Percentiles rank a stretch among this genome's conserved stretches.
phyloP scores from a whole-genome alignment of 768 basidiomycete species.

The Hysterangium stoloniferum region DNA sequence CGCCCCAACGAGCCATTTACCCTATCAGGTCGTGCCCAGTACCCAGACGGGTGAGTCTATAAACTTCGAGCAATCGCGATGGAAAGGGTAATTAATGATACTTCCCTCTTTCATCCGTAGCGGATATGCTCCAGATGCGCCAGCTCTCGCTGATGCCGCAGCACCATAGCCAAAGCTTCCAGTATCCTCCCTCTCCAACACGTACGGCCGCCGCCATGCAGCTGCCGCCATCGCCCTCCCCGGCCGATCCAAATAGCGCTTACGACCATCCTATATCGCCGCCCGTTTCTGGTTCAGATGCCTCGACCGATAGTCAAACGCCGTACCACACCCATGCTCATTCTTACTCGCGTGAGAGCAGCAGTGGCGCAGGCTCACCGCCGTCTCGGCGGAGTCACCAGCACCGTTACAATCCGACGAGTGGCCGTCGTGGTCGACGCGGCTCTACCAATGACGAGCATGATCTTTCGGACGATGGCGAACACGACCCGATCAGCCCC shows the following conservation, averaged over 20 bases:
- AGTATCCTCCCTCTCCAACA: slow-evolving; percentile 46
- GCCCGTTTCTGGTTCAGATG: slow-evolving; percentile 84
- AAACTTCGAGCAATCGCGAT: slow-evolving; percentile 33
- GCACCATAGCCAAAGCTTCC: slow-evolving; percentile 48
- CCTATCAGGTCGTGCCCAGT: slow-evolving; percentile 39
- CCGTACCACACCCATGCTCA: slow-evolving; percentile 39
- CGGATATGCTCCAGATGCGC: slow-evolving; percentile 46
- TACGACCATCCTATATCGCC: slow-evolving; percentile 75
- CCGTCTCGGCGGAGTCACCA: slow-evolving; percentile 65
- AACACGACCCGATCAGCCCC: slow-evolving; percentile 41
- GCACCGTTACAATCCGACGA: slow-evolving; percentile 70
- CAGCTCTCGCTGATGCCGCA: slow-evolving; percentile 10
- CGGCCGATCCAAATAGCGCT: slow-evolving; percentile 69
- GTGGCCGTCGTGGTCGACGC: slow-evolving; percentile 55
- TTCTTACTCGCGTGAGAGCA: slow-evolving; percentile 52
- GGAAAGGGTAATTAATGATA: too few relatives aligned
- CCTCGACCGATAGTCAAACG: slow-evolving; percentile 51
- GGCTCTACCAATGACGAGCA: slow-evolving; percentile 54
- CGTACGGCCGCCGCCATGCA: slow-evolving; percentile 57
- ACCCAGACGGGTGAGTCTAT: slow-evolving; percentile 32
- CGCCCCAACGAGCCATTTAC: slow-evolving; percentile 35
- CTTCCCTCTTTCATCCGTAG: slow-evolving; percentile 49
- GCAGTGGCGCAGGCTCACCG: slow-evolving; percentile 60
- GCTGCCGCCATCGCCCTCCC: slow-evolving; percentile 40
- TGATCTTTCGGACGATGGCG: slow-evolving; percentile 40